Base-by-base conservation (phyloP, 2,329 filamentous ascomycete species). In the Aspergillus vadensis region DNA sequence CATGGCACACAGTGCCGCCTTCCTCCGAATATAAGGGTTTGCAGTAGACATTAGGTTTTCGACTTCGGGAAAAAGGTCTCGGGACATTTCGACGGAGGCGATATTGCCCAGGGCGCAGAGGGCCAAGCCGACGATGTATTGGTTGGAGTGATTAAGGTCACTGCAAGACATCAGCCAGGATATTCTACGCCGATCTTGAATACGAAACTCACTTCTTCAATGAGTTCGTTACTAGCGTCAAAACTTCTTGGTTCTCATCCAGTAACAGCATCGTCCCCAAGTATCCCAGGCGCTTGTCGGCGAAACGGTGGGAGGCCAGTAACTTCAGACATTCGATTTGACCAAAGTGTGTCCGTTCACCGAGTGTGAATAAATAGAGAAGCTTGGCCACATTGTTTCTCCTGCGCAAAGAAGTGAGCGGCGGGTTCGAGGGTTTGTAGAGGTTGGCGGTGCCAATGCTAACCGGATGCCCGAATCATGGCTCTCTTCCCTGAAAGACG, bases 271-370 rank as follows among this genome's bases (percentile, higher is more conserved):
- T 99, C 17, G 95, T 99, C 23, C 95, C 95, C 67, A 99, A 82
- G 74, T 99, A 97, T 43, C 95, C 95, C 69, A 99, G 81, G 51
- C 95, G 89, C 82, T 99, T 99, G 83, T 99, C 95, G 68, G 95
- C 95, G 74, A 99, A 99, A 61, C 94, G 91, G 66, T 96, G 93
- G 43, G 95, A 99, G 60, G 95, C 95, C 60, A 99, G 86, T 54
- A 99, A 86, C 80, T 99, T 99, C 72, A 99, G 85, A 78, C 95
- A 99, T 86, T 99, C 95, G 75, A 99, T 99, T 83, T 99, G 95
- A 55, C 95, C 95, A 76, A 99, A 99, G 79, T 99, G 95, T 59
- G 95, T 99, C 72, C 95, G 87, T 80, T 99, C 95, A 66, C 95
- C 95, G 44, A 99, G 85, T 1, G 95, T 99, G 79, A 99, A 99